Evolutionary conservation across 2,329 filamentous ascomycete genomes (phyloP).

Genomic region (Colletotrichum sp.): DNA sequence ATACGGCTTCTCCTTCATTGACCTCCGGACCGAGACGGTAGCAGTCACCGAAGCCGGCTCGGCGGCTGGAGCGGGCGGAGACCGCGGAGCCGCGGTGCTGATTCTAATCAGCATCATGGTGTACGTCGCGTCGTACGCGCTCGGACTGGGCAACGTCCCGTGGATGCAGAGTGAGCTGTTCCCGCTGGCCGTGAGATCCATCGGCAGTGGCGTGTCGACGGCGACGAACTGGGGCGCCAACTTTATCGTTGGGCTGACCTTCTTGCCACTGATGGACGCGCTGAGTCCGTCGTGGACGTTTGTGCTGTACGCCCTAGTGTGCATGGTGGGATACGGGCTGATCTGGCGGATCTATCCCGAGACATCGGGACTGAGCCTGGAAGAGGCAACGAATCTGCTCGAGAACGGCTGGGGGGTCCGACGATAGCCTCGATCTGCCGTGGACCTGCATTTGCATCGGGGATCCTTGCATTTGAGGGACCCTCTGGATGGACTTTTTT

Average conservation of each 20-base stretch:
- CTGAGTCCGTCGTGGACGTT: conserved; percentile 81
- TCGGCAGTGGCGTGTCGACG: conserved; percentile 76
- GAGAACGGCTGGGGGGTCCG: conserved; percentile 76
- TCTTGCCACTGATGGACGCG: conserved; percentile 83
- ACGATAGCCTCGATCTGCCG: neutral
- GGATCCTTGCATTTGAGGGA: neutral
- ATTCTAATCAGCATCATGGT: conserved; percentile 80
- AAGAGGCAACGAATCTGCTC: conserved; percentile 78
- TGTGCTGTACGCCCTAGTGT: conserved; percentile 77
- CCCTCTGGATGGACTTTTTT: neutral
- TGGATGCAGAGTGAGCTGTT: conserved; percentile 98
- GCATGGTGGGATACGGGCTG: conserved; percentile 67
- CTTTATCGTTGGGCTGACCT: conserved; percentile 84
- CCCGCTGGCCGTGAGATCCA: conserved; percentile 73
- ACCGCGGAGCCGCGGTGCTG: conserved; percentile 48
- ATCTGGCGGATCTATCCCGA: conserved; percentile 85
- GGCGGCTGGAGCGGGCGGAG: conserved; percentile 21
- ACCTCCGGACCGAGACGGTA: conserved; percentile 39
- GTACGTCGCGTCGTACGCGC: conserved; percentile 85
- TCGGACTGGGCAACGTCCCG: conserved; percentile 89
- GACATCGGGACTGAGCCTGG: conserved; percentile 80
- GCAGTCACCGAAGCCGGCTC: conserved; percentile 23
- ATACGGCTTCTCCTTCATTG: conserved; percentile 72
- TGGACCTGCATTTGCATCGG: neutral
- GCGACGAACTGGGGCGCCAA: conserved; percentile 89